Conservation (phyloP, 495 filamentous ascomycete species). For the Patellaria atrata region DNA sequence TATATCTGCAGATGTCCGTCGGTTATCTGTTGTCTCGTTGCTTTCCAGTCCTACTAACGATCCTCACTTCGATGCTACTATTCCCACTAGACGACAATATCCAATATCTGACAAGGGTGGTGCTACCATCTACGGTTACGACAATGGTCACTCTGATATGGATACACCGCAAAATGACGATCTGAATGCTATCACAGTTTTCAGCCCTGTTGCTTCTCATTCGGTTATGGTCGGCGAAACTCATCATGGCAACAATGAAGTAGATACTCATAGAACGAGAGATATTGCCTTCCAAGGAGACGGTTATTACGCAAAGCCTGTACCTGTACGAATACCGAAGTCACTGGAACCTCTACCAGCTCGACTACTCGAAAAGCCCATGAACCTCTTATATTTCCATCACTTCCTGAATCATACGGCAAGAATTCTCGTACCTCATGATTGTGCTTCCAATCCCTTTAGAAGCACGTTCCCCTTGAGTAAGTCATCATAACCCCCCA, state of each 20-base stretch:
- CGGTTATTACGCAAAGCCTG: conserved; percentile 56
- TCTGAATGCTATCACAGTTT: conserved; percentile 34
- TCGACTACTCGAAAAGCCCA: conserved; percentile 51
- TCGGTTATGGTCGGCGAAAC: conserved; percentile 33
- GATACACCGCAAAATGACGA: conserved; percentile 61
- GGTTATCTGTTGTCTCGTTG: conserved; percentile 27
- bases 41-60: conserved; percentile 21
- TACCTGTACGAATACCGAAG: conserved; percentile 52
- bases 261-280: conserved; percentile 18
- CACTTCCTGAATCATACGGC: conserved; percentile 74
- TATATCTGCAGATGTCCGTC: conserved; percentile 20
- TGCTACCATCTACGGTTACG: conserved; percentile 42
- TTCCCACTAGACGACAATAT: conserved; percentile 12
- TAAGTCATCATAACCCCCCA: conserved; percentile 27
- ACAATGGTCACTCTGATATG: conserved; percentile 51
- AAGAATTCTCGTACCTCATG: conserved; percentile 58
- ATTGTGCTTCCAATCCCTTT: conserved; percentile 62
- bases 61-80: conserved; percentile 7
- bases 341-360: conserved; percentile 45
- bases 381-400: conserved; percentile 65
- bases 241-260: conserved; percentile 7
- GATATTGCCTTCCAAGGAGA: conserved; percentile 38
- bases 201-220: conserved; percentile 30
- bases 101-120: conserved; percentile 15
- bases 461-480: conserved; percentile 52